Conservation (phyloP, 2,329 filamentous ascomycete genomes). For the Alternaria sp. region DNA sequence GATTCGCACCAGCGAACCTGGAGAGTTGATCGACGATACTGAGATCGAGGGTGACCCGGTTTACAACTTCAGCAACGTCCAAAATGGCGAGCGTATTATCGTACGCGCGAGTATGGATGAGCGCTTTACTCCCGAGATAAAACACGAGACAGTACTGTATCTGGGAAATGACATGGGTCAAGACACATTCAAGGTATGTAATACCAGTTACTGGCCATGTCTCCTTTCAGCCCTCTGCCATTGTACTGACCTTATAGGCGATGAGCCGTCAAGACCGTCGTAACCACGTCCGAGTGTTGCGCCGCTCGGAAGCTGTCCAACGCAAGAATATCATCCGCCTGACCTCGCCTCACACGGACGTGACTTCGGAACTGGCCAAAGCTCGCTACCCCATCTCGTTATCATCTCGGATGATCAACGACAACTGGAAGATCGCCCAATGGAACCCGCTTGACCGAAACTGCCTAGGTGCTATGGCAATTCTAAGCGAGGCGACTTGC, state of each 20-base stretch:
- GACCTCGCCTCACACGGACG: neutral
- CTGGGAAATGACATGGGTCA: neutral
- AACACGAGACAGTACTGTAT: neutral
- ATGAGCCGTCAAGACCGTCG: constrained; percentile 1
- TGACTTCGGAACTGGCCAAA: neutral
- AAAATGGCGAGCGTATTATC: neutral
- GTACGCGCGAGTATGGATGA: neutral
- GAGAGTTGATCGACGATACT: neutral
- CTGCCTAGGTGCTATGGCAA: neutral
- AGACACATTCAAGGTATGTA: neutral
- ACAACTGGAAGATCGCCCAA: neutral
- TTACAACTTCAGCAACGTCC: neutral
- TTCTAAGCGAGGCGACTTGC: neutral
- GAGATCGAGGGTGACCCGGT: neutral
- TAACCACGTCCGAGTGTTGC: neutral
- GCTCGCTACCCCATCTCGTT: neutral
- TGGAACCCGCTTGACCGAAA: neutral
- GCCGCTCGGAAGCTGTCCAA: neutral
- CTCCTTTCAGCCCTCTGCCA: too few relatives aligned
- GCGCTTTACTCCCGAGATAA: neutral
- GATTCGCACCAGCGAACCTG: neutral
- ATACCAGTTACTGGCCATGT: neutral
- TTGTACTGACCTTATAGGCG: neutral
- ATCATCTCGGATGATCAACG: neutral
- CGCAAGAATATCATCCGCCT: neutral